Evolutionary conservation across 108 stramenopile genomes (phyloP), one percentile per base, ranked within the genome.

Genomic region (Stephanodiscus minutulus): DNA sequence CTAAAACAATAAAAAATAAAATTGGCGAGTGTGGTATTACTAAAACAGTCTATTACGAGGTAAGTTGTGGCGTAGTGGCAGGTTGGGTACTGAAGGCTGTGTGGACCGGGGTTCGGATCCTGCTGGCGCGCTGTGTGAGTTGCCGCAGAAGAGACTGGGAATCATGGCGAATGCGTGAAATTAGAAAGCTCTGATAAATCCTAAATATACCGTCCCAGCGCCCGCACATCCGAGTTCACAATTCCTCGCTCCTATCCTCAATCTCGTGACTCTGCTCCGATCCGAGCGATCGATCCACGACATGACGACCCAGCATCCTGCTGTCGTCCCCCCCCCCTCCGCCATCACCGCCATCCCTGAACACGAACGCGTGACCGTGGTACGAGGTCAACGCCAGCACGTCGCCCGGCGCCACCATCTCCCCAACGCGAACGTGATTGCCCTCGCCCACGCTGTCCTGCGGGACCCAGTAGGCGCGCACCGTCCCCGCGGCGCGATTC

Each of bases 361-460:
- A 84, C 11, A 82, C 72, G 65, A 86, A 86, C 35, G 58, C 57
- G 69, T 86, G 86, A 37, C 83, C 83, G 62, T 86, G 83, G 68
- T 73, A 86, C 7, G 86, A 82, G 36, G 72, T 77, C 49, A 86
- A 48, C n/a, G n/a, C 44, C 6, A 86, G 41, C 11, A 41, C 55
- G 8, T 72, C 68, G 37, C 77, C 63, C 22, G 29, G 12, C 15
- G 31, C 52, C 2, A 49, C 55, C 68, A 86, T 84, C n/a, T 63
- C 62, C 63, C 86, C 86, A 5, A 84, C 77, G 28, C 25, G 73
- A 6, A 82, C 64, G 58, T 82, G 77, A 43, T 72, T 41, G 6
- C 49, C 35, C 0, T 63, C 62, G 27, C 25, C 72, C 15, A 61
- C 61, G 18, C 61, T 41, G 21, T 17, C 52, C 10, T 56, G 53